Base-by-base conservation (phyloP, 345 rosid genomes). In the Aquilaria malaccensis region DNA sequence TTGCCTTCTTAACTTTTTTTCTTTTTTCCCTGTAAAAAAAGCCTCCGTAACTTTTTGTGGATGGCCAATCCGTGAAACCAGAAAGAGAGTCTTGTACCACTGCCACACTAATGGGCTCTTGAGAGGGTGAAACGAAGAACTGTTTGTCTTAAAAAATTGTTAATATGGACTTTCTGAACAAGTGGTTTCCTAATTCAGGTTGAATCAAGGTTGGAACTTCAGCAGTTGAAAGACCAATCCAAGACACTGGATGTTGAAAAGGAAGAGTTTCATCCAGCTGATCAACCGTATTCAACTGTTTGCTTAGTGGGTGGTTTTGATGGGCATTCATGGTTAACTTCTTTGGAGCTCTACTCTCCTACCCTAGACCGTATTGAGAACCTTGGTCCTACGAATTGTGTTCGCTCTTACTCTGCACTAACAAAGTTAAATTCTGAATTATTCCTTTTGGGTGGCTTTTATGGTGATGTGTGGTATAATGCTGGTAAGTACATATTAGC, bases 151-250 rank as follows among this genome's bases (percentile, higher is more conserved):
- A 37, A 37, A 37, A 37, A 4, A 9, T 37, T 37, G 43, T 37
- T 37, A 4, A 37, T 9, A 37, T 9, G 7, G 3, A 37, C 43
- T 37, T 37, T 37, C 43, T 37, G 43, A 37, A 15, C 1, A 31
- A 50, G 32, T 14, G 45, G 52, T 33, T 52, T 74, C 10, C 13
- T 30, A 22, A 64, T 78, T 63, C 71, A 85, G 91, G 62, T 63
- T 50, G 75, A 72, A 53, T 56, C 76, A 62, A 81, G 78, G 67
- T 32, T 29, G 41, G 80, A 79, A 65, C 77, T 81, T 30, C 79
- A 72, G 59, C 62, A 56, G 45, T 60, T 85, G 57, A 77, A 76
- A 67, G 70, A 64, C n/a, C 12, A 60, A 31, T 45, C 53, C 29
- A 67, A 53, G 53, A 56, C 13, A 56, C 30, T 59, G 47, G 76